A percentile compares a stretch with the other conserved stretches of the same genome.
Evolutionary conservation across 306 rosid species (phyloP).

Genomic region (Prunus dulcis): DNA sequence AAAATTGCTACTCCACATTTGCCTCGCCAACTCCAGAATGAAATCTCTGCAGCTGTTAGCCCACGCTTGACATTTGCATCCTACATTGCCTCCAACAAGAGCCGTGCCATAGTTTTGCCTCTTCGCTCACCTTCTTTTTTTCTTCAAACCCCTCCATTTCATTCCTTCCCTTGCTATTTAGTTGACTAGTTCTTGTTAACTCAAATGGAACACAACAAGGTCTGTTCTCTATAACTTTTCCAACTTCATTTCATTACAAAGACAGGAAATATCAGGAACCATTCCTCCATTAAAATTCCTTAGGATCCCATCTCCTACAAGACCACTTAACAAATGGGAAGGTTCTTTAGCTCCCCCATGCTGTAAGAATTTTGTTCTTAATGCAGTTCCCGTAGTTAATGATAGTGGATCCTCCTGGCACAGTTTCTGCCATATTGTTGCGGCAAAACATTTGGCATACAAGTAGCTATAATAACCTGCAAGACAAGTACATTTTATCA

Average conservation of each 20-base stretch:
- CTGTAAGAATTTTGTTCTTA: constrained; percentile 66
- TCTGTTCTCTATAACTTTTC: constrained; percentile 16
- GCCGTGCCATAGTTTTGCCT: too few relatives aligned
- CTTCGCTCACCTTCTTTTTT: too few relatives aligned
- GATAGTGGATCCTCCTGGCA: constrained; percentile 90
- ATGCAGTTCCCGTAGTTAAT: constrained; percentile 48
- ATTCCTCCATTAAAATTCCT: constrained; percentile 61
- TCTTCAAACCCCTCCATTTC: neutral
- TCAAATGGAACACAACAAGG: neutral
- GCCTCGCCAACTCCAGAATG: neutral
- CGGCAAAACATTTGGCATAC: constrained; percentile 90
- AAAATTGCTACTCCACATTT: neutral
- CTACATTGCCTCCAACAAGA: neutral
- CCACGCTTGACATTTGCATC: neutral
- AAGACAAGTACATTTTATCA: neutral
- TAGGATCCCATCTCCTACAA: constrained; percentile 61
- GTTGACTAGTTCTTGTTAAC: neutral
- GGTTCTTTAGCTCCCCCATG: constrained; percentile 93
- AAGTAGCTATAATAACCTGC: constrained; percentile 88
- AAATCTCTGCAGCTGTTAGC: neutral
- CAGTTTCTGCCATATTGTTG: constrained; percentile 82
- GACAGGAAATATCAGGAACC: constrained; percentile 68
- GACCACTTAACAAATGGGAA: constrained; percentile 53
- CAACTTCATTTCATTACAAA: constrained; percentile 66
- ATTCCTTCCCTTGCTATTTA: neutral